phyloP scores from a whole-genome alignment of 2,329 filamentous ascomycete genomes.

The Hypoxylon rubiginosum region DNA sequence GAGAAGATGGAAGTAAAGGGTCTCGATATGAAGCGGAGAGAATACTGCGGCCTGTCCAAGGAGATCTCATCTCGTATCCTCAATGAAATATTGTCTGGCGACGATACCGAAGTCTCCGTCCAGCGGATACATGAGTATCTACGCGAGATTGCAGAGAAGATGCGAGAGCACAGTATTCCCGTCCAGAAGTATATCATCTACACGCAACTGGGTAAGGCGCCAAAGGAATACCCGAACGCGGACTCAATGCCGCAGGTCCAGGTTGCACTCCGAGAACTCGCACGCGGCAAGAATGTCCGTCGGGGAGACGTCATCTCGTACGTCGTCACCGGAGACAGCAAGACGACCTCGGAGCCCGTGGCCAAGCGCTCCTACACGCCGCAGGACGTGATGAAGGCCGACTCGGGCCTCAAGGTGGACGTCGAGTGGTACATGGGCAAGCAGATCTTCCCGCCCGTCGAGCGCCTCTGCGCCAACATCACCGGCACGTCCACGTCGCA shows the following conservation, averaged over 20 bases:
- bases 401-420: conserved; percentile 83
- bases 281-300: conserved; percentile 87
- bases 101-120: conserved; percentile 89
- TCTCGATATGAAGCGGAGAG: conserved; percentile 96
- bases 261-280: conserved; percentile 89
- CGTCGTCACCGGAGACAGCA: conserved; percentile 84
- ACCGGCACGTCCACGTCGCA: conserved; percentile 90
- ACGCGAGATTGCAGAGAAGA: conserved; percentile 83
- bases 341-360: conserved; percentile 72
- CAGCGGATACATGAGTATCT: conserved; percentile 94
- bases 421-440: conserved; percentile 99
- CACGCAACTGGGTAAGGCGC: conserved; percentile 95
- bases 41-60: conserved; percentile 96
- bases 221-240: conserved; percentile 92
- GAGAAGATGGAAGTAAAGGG: conserved; percentile 99
- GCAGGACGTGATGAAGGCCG: conserved; percentile 84
- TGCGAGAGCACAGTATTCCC: conserved; percentile 83
- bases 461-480: conserved; percentile 97
- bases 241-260: conserved; percentile 98
- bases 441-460: conserved; percentile 97
- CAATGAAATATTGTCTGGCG: conserved; percentile 94
- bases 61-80: conserved; percentile 91
- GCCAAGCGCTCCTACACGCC: conserved; percentile 92
- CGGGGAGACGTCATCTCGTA: conserved; percentile 97
- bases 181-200: conserved; percentile 95